Conservation (phyloP, 2,329 filamentous ascomycete species). For the Aspergillus viridinutans region DNA sequence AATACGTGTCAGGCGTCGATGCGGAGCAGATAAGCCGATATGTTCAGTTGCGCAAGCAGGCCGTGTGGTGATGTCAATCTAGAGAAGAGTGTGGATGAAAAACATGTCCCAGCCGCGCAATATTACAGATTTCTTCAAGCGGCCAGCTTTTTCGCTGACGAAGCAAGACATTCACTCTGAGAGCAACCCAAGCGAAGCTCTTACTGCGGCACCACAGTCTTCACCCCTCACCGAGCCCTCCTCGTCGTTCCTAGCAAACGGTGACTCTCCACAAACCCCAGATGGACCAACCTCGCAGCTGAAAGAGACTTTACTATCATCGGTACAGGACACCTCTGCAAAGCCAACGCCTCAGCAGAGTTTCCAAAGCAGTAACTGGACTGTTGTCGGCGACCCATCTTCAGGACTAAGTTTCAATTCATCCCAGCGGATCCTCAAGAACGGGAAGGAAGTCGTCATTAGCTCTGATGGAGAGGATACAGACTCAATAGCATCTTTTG, state of each 20-base stretch:
- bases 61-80: slow-evolving; percentile 3
- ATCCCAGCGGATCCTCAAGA: slow-evolving; percentile 53
- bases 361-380: slow-evolving; percentile 15
- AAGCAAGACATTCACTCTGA: slow-evolving; percentile 1
- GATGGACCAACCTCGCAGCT: slow-evolving; percentile 12
- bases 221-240: slow-evolving; percentile 26
- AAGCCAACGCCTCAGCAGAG: slow-evolving; percentile 10
- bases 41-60: slow-evolving; percentile 1
- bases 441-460: slow-evolving; percentile 52
- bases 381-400: slow-evolving; percentile 12
- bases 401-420: slow-evolving; percentile 21
- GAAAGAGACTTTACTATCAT: slow-evolving; percentile 11
- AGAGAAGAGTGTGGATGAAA: background rate
- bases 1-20: slow-evolving; percentile 5
- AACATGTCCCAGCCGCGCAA: slow-evolving; percentile 26
- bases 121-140: slow-evolving; percentile 48
- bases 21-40: slow-evolving; percentile 1
- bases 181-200: slow-evolving; percentile 3
- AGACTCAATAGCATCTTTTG: slow-evolving; percentile 53
- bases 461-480: slow-evolving; percentile 70
- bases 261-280: slow-evolving; percentile 13
- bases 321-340: slow-evolving; percentile 7
- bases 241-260: slow-evolving; percentile 17
- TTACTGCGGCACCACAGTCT: slow-evolving; percentile 20
- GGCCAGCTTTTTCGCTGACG: slow-evolving; percentile 21